Conservation (phyloP, 495 filamentous ascomycete genomes). For the Niebla homalea region DNA sequence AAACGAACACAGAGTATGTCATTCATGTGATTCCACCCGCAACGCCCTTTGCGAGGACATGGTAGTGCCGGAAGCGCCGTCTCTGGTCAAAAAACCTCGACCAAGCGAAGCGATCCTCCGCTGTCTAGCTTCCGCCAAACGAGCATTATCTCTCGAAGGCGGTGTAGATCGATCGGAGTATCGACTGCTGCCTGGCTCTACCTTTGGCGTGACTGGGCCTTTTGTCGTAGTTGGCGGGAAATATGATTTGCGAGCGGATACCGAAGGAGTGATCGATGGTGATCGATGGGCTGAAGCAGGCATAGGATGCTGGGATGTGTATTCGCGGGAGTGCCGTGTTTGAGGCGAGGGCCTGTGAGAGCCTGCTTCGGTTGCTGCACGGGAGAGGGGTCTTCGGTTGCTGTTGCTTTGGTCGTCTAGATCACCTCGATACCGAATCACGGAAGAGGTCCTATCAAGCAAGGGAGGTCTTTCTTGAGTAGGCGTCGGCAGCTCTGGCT, state of each 20-base stretch:
- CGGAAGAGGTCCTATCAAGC: constrained; percentile 32
- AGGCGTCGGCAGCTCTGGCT: constrained; percentile 24
- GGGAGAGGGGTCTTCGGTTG: constrained; percentile 22
- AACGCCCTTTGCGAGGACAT: too few relatives aligned
- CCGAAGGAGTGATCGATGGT: constrained; percentile 26
- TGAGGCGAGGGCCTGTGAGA: constrained; percentile 22
- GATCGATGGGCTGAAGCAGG: constrained; percentile 29
- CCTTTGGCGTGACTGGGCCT: constrained; percentile 30
- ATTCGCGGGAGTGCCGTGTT: constrained; percentile 31
- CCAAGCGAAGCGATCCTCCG: constrained; percentile 15
- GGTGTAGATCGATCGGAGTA: constrained; percentile 22
- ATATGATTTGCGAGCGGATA: constrained; percentile 32
- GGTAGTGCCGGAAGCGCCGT: too few relatives aligned
- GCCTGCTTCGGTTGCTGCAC: constrained; percentile 28
- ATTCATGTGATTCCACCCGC: too few relatives aligned
- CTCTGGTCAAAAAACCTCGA: not conserved
- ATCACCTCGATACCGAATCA: constrained; percentile 32
- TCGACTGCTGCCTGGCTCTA: constrained; percentile 35
- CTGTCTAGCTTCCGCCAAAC: constrained; percentile 14
- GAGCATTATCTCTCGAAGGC: constrained; percentile 10
- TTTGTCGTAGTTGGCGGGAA: constrained; percentile 25
- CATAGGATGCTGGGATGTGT: constrained; percentile 27
- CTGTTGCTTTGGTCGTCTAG: constrained; percentile 24
- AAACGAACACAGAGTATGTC: too few relatives aligned
- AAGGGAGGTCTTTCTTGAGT: constrained; percentile 17